These are phyloP conservation scores for Themeda triandra DNA, from an alignment of 176 grass and related monocot genomes.

Conservation along the genomic window DNA sequence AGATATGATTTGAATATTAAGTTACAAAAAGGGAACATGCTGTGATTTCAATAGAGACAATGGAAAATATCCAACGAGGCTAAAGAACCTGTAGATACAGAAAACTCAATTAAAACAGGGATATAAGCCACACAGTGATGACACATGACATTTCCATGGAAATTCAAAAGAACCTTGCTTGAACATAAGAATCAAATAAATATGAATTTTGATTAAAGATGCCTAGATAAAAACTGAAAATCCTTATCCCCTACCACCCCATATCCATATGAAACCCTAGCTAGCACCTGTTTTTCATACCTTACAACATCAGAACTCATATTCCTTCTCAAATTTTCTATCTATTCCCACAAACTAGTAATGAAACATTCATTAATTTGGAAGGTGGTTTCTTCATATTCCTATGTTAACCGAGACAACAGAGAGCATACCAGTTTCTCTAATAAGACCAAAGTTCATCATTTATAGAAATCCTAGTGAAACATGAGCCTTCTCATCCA, in stretches of 20 bases:
- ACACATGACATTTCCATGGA: background rate
- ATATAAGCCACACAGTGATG: background rate
- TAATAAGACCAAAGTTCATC: background rate
- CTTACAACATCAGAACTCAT: background rate
- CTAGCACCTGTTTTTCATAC: background rate
- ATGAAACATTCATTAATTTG: background rate
- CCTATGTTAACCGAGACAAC: background rate
- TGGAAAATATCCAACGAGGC: background rate
- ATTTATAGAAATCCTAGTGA: background rate
- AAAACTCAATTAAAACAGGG: background rate
- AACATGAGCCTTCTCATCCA: background rate
- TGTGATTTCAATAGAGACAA: background rate
- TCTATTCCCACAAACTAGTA: background rate
- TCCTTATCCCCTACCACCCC: background rate
- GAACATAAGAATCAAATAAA: background rate
- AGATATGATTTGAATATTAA: background rate
- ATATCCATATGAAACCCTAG: background rate
- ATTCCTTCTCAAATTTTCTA: background rate
- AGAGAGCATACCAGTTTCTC: background rate
- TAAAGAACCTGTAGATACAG: background rate
- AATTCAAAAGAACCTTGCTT: background rate
- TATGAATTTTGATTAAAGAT: background rate
- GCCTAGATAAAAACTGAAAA: background rate
- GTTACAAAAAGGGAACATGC: background rate
- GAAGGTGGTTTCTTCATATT: background rate